Evolutionary conservation across 768 basidiomycete genomes (phyloP).

Genomic region (Infundibulicybe gibba): DNA sequence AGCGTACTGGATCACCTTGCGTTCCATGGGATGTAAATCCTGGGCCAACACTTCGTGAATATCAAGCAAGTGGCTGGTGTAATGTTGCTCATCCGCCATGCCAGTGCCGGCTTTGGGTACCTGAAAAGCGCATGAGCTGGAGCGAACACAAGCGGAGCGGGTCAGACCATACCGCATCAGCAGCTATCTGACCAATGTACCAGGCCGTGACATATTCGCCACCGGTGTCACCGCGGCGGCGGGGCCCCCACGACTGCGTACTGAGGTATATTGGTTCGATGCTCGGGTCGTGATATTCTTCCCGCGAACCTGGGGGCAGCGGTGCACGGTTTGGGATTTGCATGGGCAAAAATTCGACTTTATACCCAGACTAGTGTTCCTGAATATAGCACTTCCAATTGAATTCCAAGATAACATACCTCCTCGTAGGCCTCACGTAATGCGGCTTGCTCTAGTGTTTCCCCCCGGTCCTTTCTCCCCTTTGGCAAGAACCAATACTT

Average conservation of each 20-base stretch:
- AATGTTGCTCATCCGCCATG: constrained; percentile 55
- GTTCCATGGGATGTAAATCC: constrained; percentile 25
- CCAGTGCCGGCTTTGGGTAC: constrained; percentile 45
- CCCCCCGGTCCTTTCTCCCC: constrained; percentile 65
- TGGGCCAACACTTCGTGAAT: constrained; percentile 37
- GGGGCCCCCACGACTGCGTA: constrained; percentile 22
- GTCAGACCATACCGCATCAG: constrained; percentile 39
- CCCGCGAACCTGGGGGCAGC: constrained; percentile 20
- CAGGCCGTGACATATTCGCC: constrained; percentile 55
- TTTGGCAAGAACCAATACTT: constrained; percentile 58
- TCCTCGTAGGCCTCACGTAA: constrained; percentile 68
- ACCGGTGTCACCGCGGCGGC: constrained; percentile 15
- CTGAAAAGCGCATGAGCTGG: constrained; percentile 19
- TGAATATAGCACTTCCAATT: not conserved
- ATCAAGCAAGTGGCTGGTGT: constrained; percentile 35
- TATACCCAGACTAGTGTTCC: constrained; percentile 43
- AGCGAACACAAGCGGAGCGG: not conserved
- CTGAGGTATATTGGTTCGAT: constrained; percentile 46
- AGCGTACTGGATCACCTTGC: constrained; percentile 31
- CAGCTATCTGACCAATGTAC: constrained; percentile 51
- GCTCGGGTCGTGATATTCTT: constrained; percentile 11
- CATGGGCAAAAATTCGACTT: constrained; percentile 42
- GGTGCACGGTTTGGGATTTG: constrained; percentile 39
- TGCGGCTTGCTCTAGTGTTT: constrained; percentile 55
- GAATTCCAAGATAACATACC: constrained; percentile 27